Base-by-base conservation (phyloP, 495 filamentous ascomycete species). In the Talaromyces borbonicus region DNA sequence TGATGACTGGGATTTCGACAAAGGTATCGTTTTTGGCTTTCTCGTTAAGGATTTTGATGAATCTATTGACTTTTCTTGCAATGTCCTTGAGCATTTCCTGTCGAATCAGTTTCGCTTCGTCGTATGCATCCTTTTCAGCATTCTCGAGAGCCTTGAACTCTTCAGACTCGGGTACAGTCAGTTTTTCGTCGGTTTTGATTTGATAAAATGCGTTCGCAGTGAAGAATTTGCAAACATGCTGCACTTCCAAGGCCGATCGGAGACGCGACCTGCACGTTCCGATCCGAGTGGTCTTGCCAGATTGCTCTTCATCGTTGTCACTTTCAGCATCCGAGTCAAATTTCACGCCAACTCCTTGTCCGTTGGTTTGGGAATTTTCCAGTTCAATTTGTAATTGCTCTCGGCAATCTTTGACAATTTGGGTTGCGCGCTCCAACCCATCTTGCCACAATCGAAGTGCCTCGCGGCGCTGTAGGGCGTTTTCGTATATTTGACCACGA, bases 221-320 rank as follows among this genome's bases (percentile, higher is more conserved):
- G 58, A 93, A 95, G 60, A 95, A 97, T 0, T 77, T 69, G 31
- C 83, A 87, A 48, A 80, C 77, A 54, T 96, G 90, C 50, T 90
- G 76, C 30, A 94, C 56, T 58, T 93, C 86, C 3, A 96, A 71
- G 15, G 87, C 77, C 29, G 63, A 61, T 14, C 87, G 75, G 1
- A 97, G 70, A 32, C 75, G 75, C 32, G 81, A 79, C 24, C 79
- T 75, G 35, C 75, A 73, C n/a, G 76, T 69, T 20, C 75, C 71
- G 19, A 85, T 54, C 33, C 56, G 70, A 51, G 59, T 67, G 46
- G 66, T 67, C 18, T 70, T 71, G n/a, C 64, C 62, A 5, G 49
- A 49, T 39, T 72, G 69, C 52, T 72, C 68, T 14, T 75, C 71
- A 6, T 68, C 68, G 3, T 51, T 67, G 6, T 61, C 55, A 8